Percentiles rank a stretch among this genome's conserved stretches.
phyloP scores from a whole-genome alignment of 805 yeast species.

The Yamadazyma nakazawae region DNA sequence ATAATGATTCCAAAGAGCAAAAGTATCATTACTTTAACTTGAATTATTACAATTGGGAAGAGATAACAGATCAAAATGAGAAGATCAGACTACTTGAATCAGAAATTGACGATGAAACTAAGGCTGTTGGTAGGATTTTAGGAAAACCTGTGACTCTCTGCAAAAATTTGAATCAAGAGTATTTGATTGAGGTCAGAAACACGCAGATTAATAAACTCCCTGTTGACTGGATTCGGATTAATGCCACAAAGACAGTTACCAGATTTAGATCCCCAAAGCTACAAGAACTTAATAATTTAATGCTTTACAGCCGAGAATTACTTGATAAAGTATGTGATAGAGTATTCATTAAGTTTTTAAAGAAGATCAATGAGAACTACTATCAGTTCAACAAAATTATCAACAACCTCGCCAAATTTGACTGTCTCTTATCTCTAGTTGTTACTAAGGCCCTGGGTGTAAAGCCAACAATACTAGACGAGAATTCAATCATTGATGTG shows the following conservation, averaged over 20 bases:
- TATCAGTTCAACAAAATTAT: conserved; percentile 41
- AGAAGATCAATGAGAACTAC: conserved; percentile 29
- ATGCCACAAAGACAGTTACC: conserved; percentile 63
- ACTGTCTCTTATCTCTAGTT: conserved; percentile 65
- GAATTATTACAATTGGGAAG: conserved; percentile 31
- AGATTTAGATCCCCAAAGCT: conserved; percentile 70
- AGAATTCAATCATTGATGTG: conserved; percentile 43
- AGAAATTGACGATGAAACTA: conserved; percentile 53
- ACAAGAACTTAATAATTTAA: conserved; percentile 45
- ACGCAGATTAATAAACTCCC: conserved; percentile 60
- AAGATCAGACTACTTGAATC: conserved; percentile 44
- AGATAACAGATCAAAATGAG: conserved; percentile 32
- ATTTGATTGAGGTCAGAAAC: conserved; percentile 72
- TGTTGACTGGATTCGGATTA: conserved; percentile 70
- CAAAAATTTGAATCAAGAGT: conserved; percentile 62
- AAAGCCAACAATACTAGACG: conserved; percentile 48
- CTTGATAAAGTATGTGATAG: conserved; percentile 45
- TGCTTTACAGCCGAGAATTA: conserved; percentile 60
- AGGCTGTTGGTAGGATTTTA: conserved; percentile 40
- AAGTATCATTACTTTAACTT: conserved; percentile 43
- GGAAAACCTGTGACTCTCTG: conserved; percentile 54
- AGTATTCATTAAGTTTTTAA: conserved; percentile 43
- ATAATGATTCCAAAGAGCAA: conserved; percentile 41
- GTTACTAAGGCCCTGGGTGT: conserved; percentile 47
- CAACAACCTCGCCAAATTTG: conserved; percentile 51